Percentiles rank a stretch among this genome's conserved stretches.
These are phyloP conservation scores for Trichoderma asperelloides DNA, from an alignment of 495 filamentous ascomycete species.

Conservation along the genomic window DNA sequence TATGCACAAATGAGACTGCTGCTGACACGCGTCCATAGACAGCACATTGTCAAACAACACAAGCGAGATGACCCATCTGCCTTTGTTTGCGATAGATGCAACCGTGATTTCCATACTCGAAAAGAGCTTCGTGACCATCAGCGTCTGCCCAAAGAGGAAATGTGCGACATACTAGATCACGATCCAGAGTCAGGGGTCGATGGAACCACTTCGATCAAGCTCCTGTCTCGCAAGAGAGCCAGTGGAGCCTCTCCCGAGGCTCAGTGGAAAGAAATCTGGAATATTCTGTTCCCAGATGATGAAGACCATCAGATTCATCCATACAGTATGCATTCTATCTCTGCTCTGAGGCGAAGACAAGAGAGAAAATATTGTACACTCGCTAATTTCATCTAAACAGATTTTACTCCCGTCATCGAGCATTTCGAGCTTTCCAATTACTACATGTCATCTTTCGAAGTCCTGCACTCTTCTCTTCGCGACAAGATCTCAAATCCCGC, in stretches of 20 bases:
- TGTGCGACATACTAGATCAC: conserved; percentile 10
- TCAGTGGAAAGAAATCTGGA: conserved; percentile 12
- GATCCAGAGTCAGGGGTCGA: conserved; percentile 12
- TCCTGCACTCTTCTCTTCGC: conserved; percentile 4
- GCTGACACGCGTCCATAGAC: conserved; percentile 3
- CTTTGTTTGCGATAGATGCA: conserved; percentile 11
- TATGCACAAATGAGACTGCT: no score
- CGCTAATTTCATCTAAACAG: not conserved
- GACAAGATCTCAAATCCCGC: not conserved
- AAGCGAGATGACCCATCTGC: conserved; percentile 12
- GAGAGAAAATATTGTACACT: not conserved
- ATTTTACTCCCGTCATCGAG: conserved; percentile 11
- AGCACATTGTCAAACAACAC: conserved; percentile 13
- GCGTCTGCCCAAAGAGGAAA: conserved; percentile 9
- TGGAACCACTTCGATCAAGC: conserved; percentile 8
- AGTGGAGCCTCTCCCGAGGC: conserved; percentile 11
- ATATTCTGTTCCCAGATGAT: conserved; percentile 11
- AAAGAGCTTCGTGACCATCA: conserved; percentile 12
- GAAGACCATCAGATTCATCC: not conserved
- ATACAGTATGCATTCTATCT: not conserved
- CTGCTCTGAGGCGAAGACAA: not conserved
- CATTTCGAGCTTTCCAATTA: conserved; percentile 10
- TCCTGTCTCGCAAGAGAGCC: conserved; percentile 9
- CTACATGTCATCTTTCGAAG: conserved; percentile 5
- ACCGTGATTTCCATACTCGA: conserved; percentile 9